phyloP scores from a whole-genome alignment of 2,329 filamentous ascomycete species.

The Atkinsonella hypoxylon region DNA sequence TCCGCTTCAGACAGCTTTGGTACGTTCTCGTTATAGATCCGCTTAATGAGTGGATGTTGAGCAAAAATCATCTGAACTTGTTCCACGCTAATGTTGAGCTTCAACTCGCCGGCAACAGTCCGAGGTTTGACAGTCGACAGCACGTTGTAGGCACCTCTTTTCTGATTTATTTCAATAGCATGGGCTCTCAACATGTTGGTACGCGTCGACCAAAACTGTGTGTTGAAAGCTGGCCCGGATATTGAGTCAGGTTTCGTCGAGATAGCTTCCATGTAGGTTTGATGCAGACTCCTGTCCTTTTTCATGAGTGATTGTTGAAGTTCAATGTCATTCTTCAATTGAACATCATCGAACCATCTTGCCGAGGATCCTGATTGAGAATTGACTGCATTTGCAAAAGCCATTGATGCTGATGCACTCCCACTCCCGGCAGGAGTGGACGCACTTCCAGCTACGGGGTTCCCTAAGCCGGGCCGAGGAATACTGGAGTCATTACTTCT shows the following conservation, averaged over 20 bases:
- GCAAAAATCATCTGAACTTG: constrained; percentile 88
- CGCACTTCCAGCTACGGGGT: constrained; percentile 13
- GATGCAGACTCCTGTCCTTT: constrained; percentile 60
- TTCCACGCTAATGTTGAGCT: constrained; percentile 77
- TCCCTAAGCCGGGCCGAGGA: constrained; percentile 31
- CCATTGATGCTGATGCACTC: constrained; percentile 56
- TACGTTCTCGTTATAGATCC: constrained; percentile 87
- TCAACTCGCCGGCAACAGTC: constrained; percentile 42
- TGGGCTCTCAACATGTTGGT: constrained; percentile 78
- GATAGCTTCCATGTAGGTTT: constrained; percentile 79
- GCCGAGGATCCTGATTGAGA: constrained; percentile 38
- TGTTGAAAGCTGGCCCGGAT: constrained; percentile 67
- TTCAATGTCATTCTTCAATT: constrained; percentile 64
- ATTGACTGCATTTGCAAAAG: constrained; percentile 60
- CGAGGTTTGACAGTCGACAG: constrained; percentile 73
- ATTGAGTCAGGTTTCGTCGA: constrained; percentile 76
- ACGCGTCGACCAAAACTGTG: constrained; percentile 89
- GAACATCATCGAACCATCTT: constrained; percentile 69
- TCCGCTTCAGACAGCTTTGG: constrained; percentile 65
- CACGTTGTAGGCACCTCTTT: constrained; percentile 85
- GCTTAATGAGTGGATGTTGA: constrained; percentile 83
- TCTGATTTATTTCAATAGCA: constrained; percentile 79
- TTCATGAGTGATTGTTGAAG: constrained; percentile 83
- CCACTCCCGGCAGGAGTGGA: constrained; percentile 20
- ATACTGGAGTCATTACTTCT: constrained; percentile 45